Base-by-base conservation (phyloP, 2,329 filamentous ascomycete species). In the Atkinsonella hypoxylon region DNA sequence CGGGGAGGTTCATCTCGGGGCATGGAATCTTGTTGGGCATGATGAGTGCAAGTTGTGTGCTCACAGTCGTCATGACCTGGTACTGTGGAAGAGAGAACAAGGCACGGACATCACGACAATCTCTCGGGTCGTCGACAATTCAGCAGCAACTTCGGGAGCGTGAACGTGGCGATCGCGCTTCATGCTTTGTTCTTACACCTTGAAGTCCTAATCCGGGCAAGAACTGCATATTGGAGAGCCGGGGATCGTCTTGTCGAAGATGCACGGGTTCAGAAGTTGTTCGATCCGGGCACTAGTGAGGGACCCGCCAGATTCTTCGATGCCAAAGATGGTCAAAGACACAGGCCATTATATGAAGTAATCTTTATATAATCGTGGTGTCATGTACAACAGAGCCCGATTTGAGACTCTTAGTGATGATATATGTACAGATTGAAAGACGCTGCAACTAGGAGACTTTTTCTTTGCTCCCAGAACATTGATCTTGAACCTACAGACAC, bases 1-100 rank as follows among this genome's bases (percentile, higher is more conserved):
- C 65, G 0, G 77, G 77, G 2, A 69, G 77, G 34, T 83, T 78
- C 61, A 65, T 78, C 46, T 70, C 71, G 31, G 81, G 81, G 9
- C 81, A 85, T 58, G 76, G 76, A 0, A 70, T 79, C 7, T 80
- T 79, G 2, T 61, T 83, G 38, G 69, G 68, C 4, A 67, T 82
- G 54, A 77, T 80, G 2, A 71, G 67, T 55, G 75, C 80, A 70
- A 71, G 72, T 17, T 68, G 73, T 52, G 51, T 70, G 46, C 66
- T 82, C 12, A 75, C 70, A 42, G 61, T 71, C 43, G 66, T 75
- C 58, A 82, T 83, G 78, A 77, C 75, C 18, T 61, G 71, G 30
- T 82, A 80, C 64, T 72, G 78, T 26, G 69, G 74, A 40, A 63
- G 68, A 41, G 79, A 82, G 68, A 82, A 82, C 54, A 64, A 66